Percentiles rank a stretch among this genome's conserved stretches.
Evolutionary conservation across 2,329 filamentous ascomycete species (phyloP).

Genomic region (Colletotrichum liriopes): DNA sequence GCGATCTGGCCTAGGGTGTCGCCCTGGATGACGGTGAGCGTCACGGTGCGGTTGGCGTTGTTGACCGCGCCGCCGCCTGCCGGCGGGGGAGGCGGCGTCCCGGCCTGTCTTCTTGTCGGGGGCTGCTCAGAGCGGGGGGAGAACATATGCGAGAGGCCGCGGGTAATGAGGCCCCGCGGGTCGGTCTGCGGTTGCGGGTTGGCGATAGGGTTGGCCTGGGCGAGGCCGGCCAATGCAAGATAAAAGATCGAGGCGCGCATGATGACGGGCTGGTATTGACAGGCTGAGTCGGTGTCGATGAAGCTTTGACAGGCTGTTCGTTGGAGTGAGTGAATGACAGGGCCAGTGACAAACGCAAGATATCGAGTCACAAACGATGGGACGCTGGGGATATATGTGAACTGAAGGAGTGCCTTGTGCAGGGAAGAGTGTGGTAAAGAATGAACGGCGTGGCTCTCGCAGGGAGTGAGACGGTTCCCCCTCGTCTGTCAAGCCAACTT

Average conservation of each 20-base stretch:
- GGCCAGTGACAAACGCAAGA: background rate
- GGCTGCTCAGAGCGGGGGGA: conserved; percentile 11
- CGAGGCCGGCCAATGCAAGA: conserved; percentile 26
- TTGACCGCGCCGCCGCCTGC: background rate
- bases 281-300: background rate
- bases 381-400: conserved; percentile 1
- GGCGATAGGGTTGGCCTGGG: conserved; percentile 19
- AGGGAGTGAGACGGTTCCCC: conserved; percentile 17
- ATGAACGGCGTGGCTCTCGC: conserved; percentile 9
- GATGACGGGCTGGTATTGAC: background rate
- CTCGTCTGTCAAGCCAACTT: conserved; percentile 22
- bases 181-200: conserved; percentile 2
- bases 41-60: conserved; percentile 31
- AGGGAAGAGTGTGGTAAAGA: conserved; percentile 18
- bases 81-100: background rate
- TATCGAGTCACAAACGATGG: background rate
- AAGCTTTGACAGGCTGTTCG: conserved; percentile 1
- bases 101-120: conserved; percentile 16
- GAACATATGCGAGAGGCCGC: conserved; percentile 14
- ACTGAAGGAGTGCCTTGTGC: conserved; percentile 12
- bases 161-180: conserved; percentile 16
- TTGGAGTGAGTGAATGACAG: conserved; percentile 2
- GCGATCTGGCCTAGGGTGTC: conserved; percentile 36
- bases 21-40: conserved; percentile 8
- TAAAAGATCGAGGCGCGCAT: conserved; percentile 33